Evolutionary conservation across 2,329 filamentous ascomycete species (phyloP).

Genomic region (Xylariaceae sp.): DNA sequence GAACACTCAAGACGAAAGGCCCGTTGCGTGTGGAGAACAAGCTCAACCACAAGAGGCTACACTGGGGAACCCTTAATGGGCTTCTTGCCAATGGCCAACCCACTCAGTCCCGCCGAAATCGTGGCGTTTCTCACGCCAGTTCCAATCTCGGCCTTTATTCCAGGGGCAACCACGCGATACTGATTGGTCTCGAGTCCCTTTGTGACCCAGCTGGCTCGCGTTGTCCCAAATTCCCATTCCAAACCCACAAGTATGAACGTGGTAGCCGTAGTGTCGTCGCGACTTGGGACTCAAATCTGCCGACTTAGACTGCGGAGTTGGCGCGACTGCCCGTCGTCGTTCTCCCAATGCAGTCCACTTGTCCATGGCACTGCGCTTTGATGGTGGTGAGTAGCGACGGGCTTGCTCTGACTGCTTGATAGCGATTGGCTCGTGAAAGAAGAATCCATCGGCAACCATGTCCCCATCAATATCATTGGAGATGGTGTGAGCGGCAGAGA

Average conservation of each 20-base stretch:
- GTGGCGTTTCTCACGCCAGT: constrained; percentile 58
- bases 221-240: constrained; percentile 45
- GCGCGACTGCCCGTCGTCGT: constrained; percentile 63
- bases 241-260: constrained; percentile 35
- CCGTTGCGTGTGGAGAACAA: constrained; percentile 30
- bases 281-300: constrained; percentile 40
- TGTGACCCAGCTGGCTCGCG: constrained; percentile 32
- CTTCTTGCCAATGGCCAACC: constrained; percentile 84
- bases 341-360: constrained; percentile 90
- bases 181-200: constrained; percentile 43
- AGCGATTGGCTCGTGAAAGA: constrained; percentile 61
- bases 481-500: constrained; percentile 35
- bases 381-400: constrained; percentile 58
- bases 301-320: constrained; percentile 47
- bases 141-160: constrained; percentile 55
- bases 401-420: constrained; percentile 34
- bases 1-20: constrained; percentile 29
- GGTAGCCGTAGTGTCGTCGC: constrained; percentile 40
- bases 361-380: constrained; percentile 61
- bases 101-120: constrained; percentile 83
- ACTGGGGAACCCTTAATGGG: constrained; percentile 34
- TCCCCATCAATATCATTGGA: constrained; percentile 56
- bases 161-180: constrained; percentile 48
- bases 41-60: constrained; percentile 58
- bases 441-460: constrained; percentile 62